Conservation (phyloP, 169 alveolate species). For the Besnoitia besnoiti region DNA sequence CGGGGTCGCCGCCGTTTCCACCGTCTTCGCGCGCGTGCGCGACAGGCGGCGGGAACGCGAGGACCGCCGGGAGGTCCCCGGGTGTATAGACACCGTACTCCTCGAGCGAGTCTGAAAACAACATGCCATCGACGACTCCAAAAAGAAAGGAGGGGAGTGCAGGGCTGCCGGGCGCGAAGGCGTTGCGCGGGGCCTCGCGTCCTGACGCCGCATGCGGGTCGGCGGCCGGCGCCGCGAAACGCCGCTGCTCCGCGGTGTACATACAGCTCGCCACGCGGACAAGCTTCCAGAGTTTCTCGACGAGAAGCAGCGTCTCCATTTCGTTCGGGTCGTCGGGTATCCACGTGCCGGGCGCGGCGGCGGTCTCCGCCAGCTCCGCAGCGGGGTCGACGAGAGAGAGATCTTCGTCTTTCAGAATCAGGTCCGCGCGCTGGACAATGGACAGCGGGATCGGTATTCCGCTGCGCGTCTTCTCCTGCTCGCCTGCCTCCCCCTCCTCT, state of each 20-base stretch:
- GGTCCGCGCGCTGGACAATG: background rate
- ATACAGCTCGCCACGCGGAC: background rate
- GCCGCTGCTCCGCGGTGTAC: background rate
- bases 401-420: background rate
- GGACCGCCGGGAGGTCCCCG: constrained; percentile 29
- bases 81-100: constrained; percentile 1
- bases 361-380: background rate
- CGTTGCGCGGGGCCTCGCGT: too few species aligned
- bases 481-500: background rate
- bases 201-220: too few species aligned
- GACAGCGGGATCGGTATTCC: background rate
- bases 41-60: background rate
- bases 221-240: background rate
- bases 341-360: background rate
- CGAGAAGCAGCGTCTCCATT: background rate
- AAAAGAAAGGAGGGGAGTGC: background rate
- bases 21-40: background rate
- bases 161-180: too few species aligned
- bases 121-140: background rate
- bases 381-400: background rate
- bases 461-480: too few species aligned
- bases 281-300: constrained; percentile 30
- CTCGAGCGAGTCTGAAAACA: constrained; percentile 2
- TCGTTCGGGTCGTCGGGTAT: background rate
- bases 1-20: background rate